These are phyloP conservation scores for Suhomyces bolitotheri DNA, from an alignment of 1,139 yeast species.

Conservation along the genomic window DNA sequence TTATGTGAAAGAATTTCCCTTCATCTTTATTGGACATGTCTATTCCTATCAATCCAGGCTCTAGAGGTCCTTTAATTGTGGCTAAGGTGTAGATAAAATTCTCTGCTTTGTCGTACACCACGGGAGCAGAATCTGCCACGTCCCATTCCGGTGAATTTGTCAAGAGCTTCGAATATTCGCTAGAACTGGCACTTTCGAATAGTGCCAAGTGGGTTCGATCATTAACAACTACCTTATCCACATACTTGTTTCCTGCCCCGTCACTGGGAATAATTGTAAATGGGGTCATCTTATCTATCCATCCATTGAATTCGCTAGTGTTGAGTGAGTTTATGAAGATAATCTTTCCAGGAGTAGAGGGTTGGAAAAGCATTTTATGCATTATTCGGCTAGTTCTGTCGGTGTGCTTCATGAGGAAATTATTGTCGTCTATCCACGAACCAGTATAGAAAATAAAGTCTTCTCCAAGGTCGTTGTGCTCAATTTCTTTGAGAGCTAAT, in stretches of 20 bases:
- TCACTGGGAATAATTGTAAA: constrained; percentile 29
- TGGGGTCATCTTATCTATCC: constrained; percentile 51
- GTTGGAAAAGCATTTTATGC: constrained; percentile 56
- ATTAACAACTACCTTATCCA: constrained; percentile 70
- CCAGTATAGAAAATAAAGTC: constrained; percentile 71
- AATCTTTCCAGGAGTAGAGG: constrained; percentile 24
- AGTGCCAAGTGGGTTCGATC: constrained; percentile 70
- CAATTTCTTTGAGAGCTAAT: constrained; percentile 20
- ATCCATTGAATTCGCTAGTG: constrained; percentile 53
- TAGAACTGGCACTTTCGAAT: constrained; percentile 50
- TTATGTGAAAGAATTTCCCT: constrained; percentile 18
- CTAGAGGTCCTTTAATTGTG: constrained; percentile 55
- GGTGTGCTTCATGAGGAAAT: constrained; percentile 62
- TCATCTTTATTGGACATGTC: constrained; percentile 18
- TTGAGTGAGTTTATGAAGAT: constrained; percentile 29
- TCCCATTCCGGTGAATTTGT: constrained; percentile 68
- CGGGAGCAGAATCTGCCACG: constrained; percentile 54
- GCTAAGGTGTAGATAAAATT: constrained; percentile 63
- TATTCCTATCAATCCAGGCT: constrained; percentile 49
- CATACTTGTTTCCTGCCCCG: constrained; percentile 52
- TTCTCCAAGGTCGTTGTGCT: constrained; percentile 32
- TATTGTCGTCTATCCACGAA: constrained; percentile 60
- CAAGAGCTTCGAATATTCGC: constrained; percentile 47
- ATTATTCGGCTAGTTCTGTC: constrained; percentile 69
- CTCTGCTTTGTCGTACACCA: constrained; percentile 54